Percentiles rank a stretch among this genome's conserved stretches.
Conservation (phyloP, 352 stramenopile species). For the Phytophthora rubi region DNA sequence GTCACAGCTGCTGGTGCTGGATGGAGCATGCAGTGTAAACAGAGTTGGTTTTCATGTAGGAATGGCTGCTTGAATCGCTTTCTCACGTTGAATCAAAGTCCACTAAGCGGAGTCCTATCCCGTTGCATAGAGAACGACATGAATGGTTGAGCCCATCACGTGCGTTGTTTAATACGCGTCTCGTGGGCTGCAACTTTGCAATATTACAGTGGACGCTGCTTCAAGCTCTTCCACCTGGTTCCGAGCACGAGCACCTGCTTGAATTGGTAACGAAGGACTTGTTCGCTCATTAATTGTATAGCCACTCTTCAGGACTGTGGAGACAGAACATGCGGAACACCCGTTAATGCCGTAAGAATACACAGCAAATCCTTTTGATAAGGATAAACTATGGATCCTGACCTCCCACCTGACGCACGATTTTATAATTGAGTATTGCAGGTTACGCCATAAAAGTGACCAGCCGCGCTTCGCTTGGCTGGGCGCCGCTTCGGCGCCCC, state of each 20-base stretch:
- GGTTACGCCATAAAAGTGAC: too few species aligned
- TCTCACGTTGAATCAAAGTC: background rate
- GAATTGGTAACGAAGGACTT: background rate
- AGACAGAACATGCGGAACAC: too few species aligned
- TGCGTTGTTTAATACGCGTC: background rate
- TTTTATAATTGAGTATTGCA: too few species aligned
- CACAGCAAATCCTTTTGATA: too few species aligned
- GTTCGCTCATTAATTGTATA: background rate
- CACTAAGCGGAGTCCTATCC: background rate
- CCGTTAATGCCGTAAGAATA: too few species aligned
- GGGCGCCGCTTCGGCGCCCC: too few species aligned
- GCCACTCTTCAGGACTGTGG: background rate
- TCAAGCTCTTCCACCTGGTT: background rate
- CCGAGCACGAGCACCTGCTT: background rate
- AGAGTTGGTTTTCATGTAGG: background rate
- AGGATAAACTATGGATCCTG: too few species aligned
- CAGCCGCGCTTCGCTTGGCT: too few species aligned
- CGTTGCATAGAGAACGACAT: background rate
- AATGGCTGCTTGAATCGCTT: background rate
- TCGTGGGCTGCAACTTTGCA: background rate
- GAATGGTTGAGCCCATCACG: background rate
- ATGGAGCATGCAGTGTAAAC: background rate
- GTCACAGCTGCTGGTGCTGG: background rate
- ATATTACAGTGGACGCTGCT: background rate
- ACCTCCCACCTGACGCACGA: too few species aligned